Conservation (phyloP, 805 yeast species). For the Barnettozyma sucrosica region DNA sequence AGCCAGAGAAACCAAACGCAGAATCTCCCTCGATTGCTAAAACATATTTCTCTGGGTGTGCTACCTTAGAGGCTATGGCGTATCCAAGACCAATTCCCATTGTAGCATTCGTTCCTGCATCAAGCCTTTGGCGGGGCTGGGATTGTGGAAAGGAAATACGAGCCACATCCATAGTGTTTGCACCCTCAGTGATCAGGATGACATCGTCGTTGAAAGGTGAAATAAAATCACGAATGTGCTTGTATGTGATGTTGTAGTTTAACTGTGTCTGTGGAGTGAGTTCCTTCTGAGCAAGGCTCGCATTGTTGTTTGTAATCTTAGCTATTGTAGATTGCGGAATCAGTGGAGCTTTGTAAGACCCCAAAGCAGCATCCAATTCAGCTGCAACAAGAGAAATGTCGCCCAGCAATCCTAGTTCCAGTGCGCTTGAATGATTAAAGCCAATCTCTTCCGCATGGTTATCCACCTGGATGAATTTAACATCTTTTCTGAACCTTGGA, state of each 20-base stretch:
- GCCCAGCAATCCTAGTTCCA: conserved; percentile 46
- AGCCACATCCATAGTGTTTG: conserved; percentile 71
- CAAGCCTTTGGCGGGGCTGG: conserved; percentile 49
- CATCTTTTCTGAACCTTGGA: conserved; percentile 44
- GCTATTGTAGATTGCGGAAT: conserved; percentile 25
- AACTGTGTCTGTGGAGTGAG: conserved; percentile 21
- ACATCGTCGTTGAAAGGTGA: conserved; percentile 27
- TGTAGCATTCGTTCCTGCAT: conserved; percentile 73
- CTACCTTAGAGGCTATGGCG: conserved; percentile 54
- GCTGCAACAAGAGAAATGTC: conserved; percentile 40
- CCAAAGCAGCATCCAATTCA: conserved; percentile 29
- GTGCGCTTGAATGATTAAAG: conserved; percentile 31
- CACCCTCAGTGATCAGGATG: conserved; percentile 61
- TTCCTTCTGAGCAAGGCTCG: conserved; percentile 32
- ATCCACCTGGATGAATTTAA: conserved; percentile 54
- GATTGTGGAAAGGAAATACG: conserved; percentile 53
- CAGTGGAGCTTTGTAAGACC: conserved; percentile 28
- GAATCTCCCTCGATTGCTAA: conserved; percentile 70
- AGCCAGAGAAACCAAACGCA: conserved; percentile 69
- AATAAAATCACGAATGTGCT: conserved; percentile 38
- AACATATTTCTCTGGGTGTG: conserved; percentile 38
- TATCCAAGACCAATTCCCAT: conserved; percentile 76
- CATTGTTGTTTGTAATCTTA: conserved; percentile 28
- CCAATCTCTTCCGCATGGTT: conserved; percentile 48
- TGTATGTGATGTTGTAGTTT: conserved; percentile 51